Conservation (phyloP, 805 yeast genomes). For the Ogataea parapolymorpha region DNA sequence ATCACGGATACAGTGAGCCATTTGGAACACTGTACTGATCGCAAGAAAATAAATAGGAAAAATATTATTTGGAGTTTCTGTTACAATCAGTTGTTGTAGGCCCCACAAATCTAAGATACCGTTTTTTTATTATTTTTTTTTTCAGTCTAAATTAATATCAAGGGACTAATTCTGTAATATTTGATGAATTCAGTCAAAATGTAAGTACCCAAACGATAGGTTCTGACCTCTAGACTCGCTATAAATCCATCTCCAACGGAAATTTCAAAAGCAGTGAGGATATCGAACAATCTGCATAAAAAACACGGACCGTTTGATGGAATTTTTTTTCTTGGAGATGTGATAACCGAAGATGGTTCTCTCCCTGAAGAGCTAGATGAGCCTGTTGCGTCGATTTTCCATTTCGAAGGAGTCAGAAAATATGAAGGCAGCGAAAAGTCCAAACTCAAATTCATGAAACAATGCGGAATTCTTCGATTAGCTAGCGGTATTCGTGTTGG, state of each 20-base stretch:
- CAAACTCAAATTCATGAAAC: slow-evolving; percentile 33
- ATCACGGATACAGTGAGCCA: slow-evolving; percentile 31
- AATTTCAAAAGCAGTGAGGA: slow-evolving; percentile 41
- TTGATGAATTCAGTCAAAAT: slow-evolving; percentile 5
- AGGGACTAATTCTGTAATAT: not conserved
- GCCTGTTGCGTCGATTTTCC: slow-evolving; percentile 25
- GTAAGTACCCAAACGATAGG: not conserved
- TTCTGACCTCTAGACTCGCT: slow-evolving; percentile 31
- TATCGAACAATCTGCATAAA: slow-evolving; percentile 45
- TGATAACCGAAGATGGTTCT: slow-evolving; percentile 17
- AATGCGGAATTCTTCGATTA: slow-evolving; percentile 38
- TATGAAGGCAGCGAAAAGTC: slow-evolving; percentile 13
- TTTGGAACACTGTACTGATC: slow-evolving; percentile 34
- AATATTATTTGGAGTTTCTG: not conserved
- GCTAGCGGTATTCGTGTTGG: slow-evolving; percentile 47
- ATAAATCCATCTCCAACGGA: slow-evolving; percentile 42
- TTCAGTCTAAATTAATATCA: no score
- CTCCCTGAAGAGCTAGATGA: slow-evolving; percentile 9
- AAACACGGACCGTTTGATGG: slow-evolving; percentile 69
- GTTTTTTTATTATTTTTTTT: no score
- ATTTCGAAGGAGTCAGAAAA: slow-evolving; percentile 23
- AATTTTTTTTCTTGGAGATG: slow-evolving; percentile 51
- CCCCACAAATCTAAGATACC: no score
- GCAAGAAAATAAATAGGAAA: not conserved
- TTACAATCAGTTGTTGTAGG: not conserved